Conservation (phyloP, 208 protist species). For the Leishmania amazonensis region DNA sequence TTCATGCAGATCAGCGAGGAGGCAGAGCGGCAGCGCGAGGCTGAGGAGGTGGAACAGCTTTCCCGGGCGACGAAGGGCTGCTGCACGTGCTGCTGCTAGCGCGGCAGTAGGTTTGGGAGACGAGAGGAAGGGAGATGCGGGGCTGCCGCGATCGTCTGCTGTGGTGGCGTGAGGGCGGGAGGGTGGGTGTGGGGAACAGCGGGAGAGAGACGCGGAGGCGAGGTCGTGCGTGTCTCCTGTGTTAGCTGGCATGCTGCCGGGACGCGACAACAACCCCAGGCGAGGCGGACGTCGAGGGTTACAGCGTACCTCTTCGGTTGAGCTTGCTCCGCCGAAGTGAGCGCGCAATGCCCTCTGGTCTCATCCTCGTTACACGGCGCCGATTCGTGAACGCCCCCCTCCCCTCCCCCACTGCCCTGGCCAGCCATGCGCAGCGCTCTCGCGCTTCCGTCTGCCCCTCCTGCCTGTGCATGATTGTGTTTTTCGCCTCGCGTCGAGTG, state of each 20-base stretch:
- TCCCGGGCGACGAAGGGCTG: neutral
- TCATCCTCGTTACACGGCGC: neutral
- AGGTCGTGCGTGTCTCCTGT: neutral
- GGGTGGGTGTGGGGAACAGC: neutral
- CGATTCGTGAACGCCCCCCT: neutral
- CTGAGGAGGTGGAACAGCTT: constrained; percentile 16
- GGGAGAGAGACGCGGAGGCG: neutral
- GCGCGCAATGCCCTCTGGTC: neutral
- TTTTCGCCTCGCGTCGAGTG: no score
- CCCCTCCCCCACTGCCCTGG: no score
- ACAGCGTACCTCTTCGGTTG: neutral
- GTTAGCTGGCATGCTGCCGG: neutral
- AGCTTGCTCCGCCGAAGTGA: neutral
- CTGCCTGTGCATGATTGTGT: no score
- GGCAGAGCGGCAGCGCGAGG: constrained; percentile 27
- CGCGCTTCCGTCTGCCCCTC: no score
- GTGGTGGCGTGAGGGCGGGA: neutral
- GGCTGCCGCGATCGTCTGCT: neutral
- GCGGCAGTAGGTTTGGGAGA: neutral
- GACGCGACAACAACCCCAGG: neutral
- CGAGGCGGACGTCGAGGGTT: neutral
- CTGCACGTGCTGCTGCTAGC: neutral
- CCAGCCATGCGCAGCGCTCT: neutral
- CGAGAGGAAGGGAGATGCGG: neutral
- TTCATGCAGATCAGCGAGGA: constrained; percentile 59